Base-by-base conservation (phyloP, 2,329 filamentous ascomycete species). In the Exophiala xenobiotica region DNA sequence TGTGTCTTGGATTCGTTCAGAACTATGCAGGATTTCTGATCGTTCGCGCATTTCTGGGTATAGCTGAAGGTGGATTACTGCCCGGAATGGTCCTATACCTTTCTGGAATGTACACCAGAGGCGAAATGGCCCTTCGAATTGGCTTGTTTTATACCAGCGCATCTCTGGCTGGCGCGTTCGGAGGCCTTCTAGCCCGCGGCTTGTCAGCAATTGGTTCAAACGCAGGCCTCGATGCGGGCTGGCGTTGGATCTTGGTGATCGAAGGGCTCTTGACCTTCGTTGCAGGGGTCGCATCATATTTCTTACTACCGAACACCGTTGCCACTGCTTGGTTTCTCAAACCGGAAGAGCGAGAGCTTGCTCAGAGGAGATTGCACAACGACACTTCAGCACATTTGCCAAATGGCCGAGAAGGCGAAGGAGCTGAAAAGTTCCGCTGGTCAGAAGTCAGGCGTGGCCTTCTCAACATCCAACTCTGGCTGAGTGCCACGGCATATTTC, bases 61-160 rank as follows among this genome's bases (percentile, higher is more conserved):
- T 71, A 22, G 56, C 67, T 35, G 71, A 74, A 58, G 69, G 70
- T 2, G 71, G 71, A 24, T 60, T 74, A 0, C 69, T 71, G 49
- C 71, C 70, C 6, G 73, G 73, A 18, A 66, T 74, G 43, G 62
- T 67, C 22, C 44, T 74, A 46, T 74, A 75, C 29, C 69, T 76
- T 24, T 71, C 70, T 1, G 65, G 72, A 51, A 76, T 74, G 69
- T 95, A 93, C 63, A 86, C 82, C 64, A 78, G 88, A 29, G 80
- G 78, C 12, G 90, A 95, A 63, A 86, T 93, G 49, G 88, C 87
- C 37, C 77, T 90, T 11, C 81, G 90, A 23, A 83, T 86, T 57
- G 87, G 88, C 12, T 81, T 90, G 50, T 92, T 93, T 74, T 95
- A 93, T 73, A 90, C 87, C 0, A 86, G 87, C 0, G 88, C 89